Conservation (phyloP, 2,329 filamentous ascomycete genomes). For the Fusarium foetens region DNA sequence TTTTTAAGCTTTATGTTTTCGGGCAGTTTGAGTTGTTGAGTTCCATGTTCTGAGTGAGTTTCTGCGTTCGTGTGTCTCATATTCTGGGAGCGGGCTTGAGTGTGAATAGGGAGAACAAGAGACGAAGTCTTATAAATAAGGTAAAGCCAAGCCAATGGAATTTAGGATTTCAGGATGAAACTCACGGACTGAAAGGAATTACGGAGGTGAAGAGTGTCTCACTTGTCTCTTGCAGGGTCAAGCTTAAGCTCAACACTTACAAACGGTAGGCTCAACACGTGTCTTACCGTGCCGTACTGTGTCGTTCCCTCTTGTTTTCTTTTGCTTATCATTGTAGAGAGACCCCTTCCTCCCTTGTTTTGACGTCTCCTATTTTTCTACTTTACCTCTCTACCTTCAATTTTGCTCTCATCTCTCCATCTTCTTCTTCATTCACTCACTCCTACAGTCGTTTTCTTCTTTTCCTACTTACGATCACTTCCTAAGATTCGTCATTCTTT, state of each 20-base stretch:
- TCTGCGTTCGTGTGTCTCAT: conserved; percentile 4
- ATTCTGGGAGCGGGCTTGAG: not conserved
- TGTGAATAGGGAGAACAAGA: not conserved
- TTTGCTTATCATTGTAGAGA: not conserved
- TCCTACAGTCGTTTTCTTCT: conserved; percentile 3
- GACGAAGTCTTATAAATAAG: not conserved
- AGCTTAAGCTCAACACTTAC: not conserved
- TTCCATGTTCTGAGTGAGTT: not conserved
- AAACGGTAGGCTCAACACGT: conserved; percentile 11
- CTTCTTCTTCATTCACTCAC: conserved; percentile 16
- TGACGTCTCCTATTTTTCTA: not conserved
- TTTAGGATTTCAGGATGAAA: not conserved
- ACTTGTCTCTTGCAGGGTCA: not conserved
- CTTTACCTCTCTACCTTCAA: not conserved
- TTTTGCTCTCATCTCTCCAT: not conserved
- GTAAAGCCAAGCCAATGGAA: not conserved
- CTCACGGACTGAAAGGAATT: not conserved
- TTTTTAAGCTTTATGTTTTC: conserved; percentile 16
- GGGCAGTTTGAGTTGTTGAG: not conserved
- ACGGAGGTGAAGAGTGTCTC: conserved; percentile 8
- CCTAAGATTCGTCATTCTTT: conserved; percentile 26
- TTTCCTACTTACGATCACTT: conserved; percentile 6
- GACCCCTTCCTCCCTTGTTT: conserved; percentile 1
- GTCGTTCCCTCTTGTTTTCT: conserved; percentile 6
- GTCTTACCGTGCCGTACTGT: not conserved